Percentiles rank a stretch among this genome's conserved stretches.
Evolutionary conservation across 371 early-diverging fungal genomes (phyloP).

Genomic region (Blyttiomyces sp.): DNA sequence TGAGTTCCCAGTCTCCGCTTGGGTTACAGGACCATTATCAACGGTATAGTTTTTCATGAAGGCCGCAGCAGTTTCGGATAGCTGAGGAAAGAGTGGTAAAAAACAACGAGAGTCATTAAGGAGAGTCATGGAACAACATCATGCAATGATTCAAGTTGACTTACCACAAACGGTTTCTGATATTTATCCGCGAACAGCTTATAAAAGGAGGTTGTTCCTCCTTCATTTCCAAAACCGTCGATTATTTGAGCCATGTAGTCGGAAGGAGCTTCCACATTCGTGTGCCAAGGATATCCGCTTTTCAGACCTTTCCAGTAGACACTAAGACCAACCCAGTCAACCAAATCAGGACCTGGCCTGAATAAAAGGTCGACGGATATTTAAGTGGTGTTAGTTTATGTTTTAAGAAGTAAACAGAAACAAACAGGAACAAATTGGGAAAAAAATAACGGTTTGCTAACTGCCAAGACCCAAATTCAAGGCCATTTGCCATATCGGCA

Average conservation of each 20-base stretch:
- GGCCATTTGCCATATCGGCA: too few species aligned
- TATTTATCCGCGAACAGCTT: conserved; percentile 2
- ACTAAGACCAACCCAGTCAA: conserved; percentile 48
- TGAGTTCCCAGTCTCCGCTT: too few species aligned
- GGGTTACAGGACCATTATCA: too few species aligned
- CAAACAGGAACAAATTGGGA: too few species aligned
- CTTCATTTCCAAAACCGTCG: conserved; percentile 14
- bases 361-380: too few species aligned
- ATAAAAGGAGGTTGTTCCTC: conserved; percentile 10
- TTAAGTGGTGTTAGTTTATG: too few species aligned
- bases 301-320: conserved; percentile 28
- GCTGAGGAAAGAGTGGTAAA: neutral
- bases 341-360: conserved; percentile 43
- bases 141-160: conserved; percentile 1
- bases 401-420: too few species aligned
- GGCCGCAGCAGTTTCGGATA: conserved; percentile 23
- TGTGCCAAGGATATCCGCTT: conserved; percentile 9
- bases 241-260: conserved; percentile 15
- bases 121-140: conserved; percentile 2
- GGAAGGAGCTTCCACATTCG: neutral
- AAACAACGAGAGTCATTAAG: neutral
- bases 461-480: too few species aligned
- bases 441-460: too few species aligned
- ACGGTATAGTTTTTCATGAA: too few species aligned
- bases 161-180: conserved; percentile 14